Evolutionary conservation across 2,329 filamentous ascomycete genomes (phyloP).

Genomic region (Ramularia endophylla): DNA sequence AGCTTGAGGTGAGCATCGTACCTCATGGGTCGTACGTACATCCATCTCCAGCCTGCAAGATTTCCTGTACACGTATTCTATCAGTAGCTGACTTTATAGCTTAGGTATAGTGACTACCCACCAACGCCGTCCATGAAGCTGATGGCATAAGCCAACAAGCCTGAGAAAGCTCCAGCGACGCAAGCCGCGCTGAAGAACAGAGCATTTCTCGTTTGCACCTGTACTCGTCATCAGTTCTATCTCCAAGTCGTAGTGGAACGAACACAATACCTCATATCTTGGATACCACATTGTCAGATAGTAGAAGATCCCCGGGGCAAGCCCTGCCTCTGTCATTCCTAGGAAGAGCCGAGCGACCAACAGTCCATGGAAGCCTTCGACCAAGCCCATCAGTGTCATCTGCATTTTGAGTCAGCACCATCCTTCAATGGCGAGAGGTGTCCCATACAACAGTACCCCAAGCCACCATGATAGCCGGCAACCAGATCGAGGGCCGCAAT

Average conservation of each 20-base stretch:
- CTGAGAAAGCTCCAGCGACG: constrained; percentile 48
- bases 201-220: constrained; percentile 38
- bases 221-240: constrained; percentile 34
- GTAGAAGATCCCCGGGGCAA: constrained; percentile 26
- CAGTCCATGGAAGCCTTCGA: constrained; percentile 23
- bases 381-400: constrained; percentile 21
- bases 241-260: not conserved
- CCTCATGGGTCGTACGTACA: not conserved
- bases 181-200: constrained; percentile 44
- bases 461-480: constrained; percentile 11
- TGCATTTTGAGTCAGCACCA: constrained; percentile 6
- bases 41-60: constrained; percentile 11
- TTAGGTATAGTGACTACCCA: not conserved
- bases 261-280: constrained; percentile 30
- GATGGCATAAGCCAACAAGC: constrained; percentile 48
- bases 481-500: constrained; percentile 23
- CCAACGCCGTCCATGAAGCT: constrained; percentile 30
- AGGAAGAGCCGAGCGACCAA: constrained; percentile 22
- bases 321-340: constrained; percentile 23
- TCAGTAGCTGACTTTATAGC: too few relatives aligned
- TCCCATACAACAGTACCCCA: constrained; percentile 4
- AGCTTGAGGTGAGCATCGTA: not conserved
- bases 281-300: constrained; percentile 45
- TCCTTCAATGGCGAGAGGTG: not conserved
- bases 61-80: not conserved